These are phyloP conservation scores for Huntiella savannae DNA, from an alignment of 2,329 filamentous ascomycete species.

Conservation along the genomic window DNA sequence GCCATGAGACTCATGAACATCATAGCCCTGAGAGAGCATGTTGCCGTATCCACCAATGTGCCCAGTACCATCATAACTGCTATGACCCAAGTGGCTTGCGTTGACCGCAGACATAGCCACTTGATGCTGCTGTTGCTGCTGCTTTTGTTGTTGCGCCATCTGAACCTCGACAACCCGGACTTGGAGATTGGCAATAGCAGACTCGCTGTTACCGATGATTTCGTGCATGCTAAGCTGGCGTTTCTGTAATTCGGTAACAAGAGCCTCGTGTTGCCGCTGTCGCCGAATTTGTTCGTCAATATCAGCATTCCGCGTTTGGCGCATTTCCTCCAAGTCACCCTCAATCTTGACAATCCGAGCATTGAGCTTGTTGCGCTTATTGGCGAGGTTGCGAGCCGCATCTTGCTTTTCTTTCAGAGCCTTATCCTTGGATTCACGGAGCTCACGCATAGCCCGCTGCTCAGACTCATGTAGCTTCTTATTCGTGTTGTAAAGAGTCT, in stretches of 20 bases:
- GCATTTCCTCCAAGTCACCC: conserved; percentile 51
- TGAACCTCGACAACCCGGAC: not conserved
- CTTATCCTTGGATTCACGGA: conserved; percentile 42
- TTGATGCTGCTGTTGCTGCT: not conserved
- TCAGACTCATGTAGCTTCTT: conserved; percentile 41
- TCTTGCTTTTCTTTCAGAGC: conserved; percentile 43
- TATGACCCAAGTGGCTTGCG: not conserved
- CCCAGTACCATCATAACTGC: not conserved
- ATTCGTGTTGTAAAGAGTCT: conserved; percentile 33
- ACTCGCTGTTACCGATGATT: not conserved
- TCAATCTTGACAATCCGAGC: conserved; percentile 53
- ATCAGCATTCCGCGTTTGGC: conserved; percentile 26
- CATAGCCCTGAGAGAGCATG: not conserved
- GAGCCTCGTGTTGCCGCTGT: not conserved
- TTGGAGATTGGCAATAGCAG: not conserved
- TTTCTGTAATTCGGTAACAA: not conserved
- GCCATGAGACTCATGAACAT: not conserved
- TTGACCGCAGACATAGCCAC: not conserved
- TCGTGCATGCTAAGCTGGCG: not conserved
- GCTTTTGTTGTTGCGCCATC: not conserved
- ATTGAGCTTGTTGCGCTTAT: conserved; percentile 54
- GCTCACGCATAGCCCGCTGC: conserved; percentile 32
- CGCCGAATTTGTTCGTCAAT: not conserved
- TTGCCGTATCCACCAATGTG: not conserved
- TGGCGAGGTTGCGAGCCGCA: conserved; percentile 42